These are phyloP conservation scores for Phaeosphaeria sp. DNA, from an alignment of 2,329 filamentous ascomycete species.

Conservation along the genomic window DNA sequence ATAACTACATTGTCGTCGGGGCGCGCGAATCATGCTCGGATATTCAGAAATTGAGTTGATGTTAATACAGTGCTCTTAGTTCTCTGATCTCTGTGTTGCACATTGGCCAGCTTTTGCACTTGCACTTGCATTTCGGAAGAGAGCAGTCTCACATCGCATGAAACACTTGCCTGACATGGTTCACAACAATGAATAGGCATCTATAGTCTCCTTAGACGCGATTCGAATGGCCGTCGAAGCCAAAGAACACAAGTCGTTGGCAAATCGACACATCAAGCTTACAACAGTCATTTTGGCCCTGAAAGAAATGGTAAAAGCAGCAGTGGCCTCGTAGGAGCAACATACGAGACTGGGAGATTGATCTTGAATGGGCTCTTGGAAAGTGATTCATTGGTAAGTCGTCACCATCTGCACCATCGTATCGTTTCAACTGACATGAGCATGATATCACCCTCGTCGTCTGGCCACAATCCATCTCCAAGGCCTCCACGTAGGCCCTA, in stretches of 20 bases:
- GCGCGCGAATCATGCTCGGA: no score
- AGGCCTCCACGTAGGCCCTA: slow-evolving; percentile 52
- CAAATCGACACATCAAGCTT: background rate
- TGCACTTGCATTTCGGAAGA: background rate
- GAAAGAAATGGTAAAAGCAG: background rate
- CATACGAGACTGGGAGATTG: slow-evolving; percentile 51
- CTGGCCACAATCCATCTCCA: slow-evolving; percentile 56
- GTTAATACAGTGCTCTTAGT: no score
- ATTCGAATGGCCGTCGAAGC: no score
- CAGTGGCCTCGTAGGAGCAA: slow-evolving; percentile 46
- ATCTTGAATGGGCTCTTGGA: slow-evolving; percentile 48
- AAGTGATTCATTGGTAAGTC: background rate
- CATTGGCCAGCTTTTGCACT: background rate
- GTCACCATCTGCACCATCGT: background rate
- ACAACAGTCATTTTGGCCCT: no score
- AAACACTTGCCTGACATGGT: no score
- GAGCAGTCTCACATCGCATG: no score
- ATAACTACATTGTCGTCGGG: no score
- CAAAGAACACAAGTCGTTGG: background rate
- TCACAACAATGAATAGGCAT: no score
- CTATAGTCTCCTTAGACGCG: no score
- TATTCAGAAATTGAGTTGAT: no score
- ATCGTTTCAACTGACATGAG: slow-evolving; percentile 33
- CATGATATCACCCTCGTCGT: slow-evolving; percentile 55
- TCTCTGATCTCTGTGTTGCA: background rate